phyloP scores from a whole-genome alignment of 345 rosid genomes.

The Citrus reticulata region DNA sequence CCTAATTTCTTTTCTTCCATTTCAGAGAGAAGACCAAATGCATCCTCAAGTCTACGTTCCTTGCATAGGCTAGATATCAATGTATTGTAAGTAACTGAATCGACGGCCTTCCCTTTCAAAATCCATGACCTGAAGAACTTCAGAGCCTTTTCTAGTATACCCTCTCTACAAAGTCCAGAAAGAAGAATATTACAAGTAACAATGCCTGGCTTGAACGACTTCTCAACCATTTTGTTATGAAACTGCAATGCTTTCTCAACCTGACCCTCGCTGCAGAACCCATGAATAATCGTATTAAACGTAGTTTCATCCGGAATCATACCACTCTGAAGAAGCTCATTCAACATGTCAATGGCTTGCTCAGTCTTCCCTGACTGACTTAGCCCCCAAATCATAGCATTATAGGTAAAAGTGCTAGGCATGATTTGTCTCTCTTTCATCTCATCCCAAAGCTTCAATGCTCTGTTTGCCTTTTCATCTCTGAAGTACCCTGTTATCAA shows the following conservation, averaged over 20 bases:
- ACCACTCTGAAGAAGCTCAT: conserved; percentile 64
- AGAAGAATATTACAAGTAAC: conserved; percentile 76
- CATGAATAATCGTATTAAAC: conserved; percentile 63
- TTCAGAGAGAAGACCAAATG: conserved; percentile 57
- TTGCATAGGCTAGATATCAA: conserved; percentile 68
- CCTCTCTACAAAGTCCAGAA: conserved; percentile 63
- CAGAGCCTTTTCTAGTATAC: conserved; percentile 80
- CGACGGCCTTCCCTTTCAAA: conserved; percentile 50
- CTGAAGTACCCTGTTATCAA: conserved; percentile 63
- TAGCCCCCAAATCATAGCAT: conserved; percentile 64
- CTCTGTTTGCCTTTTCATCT: conserved; percentile 41
- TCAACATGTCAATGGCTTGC: conserved; percentile 58
- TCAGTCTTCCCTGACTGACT: conserved; percentile 64
- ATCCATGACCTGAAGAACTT: conserved; percentile 66
- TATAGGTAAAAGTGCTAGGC: conserved; percentile 65
- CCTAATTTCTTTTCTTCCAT: conserved; percentile 59
- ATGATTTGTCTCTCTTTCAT: conserved; percentile 64
- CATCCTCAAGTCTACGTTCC: conserved; percentile 67
- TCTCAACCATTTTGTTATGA: conserved; percentile 62
- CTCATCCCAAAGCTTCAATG: conserved; percentile 72
- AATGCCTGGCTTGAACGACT: conserved; percentile 63
- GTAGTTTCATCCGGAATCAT: conserved; percentile 64
- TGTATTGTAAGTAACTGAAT: conserved; percentile 73
- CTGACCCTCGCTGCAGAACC: conserved; percentile 61
- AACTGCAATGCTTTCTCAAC: conserved; percentile 84